Evolutionary conservation across 1,284 basidiomycete genomes (phyloP).

Genomic region (Kwoniella shivajii): DNA sequence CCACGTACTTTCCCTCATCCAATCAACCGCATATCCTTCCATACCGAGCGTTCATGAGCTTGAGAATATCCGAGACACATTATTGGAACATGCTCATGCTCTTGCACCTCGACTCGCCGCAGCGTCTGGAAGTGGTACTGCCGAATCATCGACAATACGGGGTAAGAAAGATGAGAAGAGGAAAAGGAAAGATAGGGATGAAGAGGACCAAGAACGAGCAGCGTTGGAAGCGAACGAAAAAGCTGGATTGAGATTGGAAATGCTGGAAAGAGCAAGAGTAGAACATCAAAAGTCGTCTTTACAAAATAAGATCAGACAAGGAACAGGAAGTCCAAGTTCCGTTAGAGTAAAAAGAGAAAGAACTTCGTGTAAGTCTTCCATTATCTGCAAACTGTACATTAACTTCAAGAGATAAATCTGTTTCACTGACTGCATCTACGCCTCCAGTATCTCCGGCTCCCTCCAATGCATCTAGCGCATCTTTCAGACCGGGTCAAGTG

Average conservation of each 20-base stretch:
- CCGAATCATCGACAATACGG: conserved; percentile 46
- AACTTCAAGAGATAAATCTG: too few relatives aligned
- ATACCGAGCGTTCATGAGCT: conserved; percentile 73
- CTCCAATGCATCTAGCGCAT: conserved; percentile 42
- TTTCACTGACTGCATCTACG: neutral
- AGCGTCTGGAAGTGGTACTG: conserved; percentile 51
- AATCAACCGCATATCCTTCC: conserved; percentile 49
- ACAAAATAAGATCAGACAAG: conserved; percentile 14
- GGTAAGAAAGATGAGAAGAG: conserved; percentile 70
- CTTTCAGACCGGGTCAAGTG: conserved; percentile 27
- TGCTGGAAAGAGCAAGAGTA: conserved; percentile 29
- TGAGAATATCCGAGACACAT: conserved; percentile 64
- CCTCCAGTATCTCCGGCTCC: conserved; percentile 43
- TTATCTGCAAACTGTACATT: too few relatives aligned
- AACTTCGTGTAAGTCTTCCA: conserved; percentile 34
- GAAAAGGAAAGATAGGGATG: conserved; percentile 64
- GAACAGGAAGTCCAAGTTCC: conserved; percentile 22
- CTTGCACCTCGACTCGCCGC: conserved; percentile 66
- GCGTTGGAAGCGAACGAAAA: conserved; percentile 39
- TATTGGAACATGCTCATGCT: conserved; percentile 62
- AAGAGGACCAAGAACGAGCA: conserved; percentile 64
- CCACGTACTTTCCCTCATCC: conserved; percentile 35
- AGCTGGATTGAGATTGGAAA: conserved; percentile 35
- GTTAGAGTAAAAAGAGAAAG: conserved; percentile 45
- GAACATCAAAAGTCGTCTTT: conserved; percentile 3